A percentile compares a stretch with the other conserved stretches of the same genome.
These are phyloP conservation scores for Ogataea hybrid DNA, from an alignment of 1,139 yeast genomes.

Conservation along the genomic window DNA sequence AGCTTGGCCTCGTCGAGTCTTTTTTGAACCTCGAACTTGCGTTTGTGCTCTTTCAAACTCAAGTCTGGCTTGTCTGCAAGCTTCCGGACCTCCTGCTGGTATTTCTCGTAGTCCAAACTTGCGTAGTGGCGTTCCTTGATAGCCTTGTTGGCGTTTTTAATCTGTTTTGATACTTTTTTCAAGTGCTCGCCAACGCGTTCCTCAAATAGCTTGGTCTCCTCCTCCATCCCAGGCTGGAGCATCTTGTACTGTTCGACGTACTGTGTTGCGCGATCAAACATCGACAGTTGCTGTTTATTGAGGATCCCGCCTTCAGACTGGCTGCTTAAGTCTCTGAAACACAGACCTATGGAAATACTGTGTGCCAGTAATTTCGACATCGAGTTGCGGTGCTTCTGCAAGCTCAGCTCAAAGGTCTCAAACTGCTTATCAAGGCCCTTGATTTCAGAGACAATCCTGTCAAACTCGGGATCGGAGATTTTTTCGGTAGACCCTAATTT, in stretches of 20 bases:
- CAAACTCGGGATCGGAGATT: conserved; percentile 19
- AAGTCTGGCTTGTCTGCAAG: conserved; percentile 15
- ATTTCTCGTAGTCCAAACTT: conserved; percentile 39
- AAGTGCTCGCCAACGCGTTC: conserved; percentile 16
- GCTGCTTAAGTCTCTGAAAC: conserved; percentile 10
- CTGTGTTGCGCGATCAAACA: conserved; percentile 11
- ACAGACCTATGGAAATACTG: conserved; percentile 15
- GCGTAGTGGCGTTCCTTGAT: conserved; percentile 35
- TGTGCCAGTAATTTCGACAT: conserved; percentile 16
- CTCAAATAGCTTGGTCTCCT: conserved; percentile 15
- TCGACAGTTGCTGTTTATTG: conserved; percentile 11
- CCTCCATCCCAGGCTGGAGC: conserved; percentile 14
- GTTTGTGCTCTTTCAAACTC: conserved; percentile 29
- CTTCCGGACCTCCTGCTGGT: conserved; percentile 15
- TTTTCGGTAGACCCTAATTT: conserved; percentile 20
- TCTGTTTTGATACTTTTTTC: conserved; percentile 12
- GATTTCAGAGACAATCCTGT: conserved; percentile 16
- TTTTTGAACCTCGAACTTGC: conserved; percentile 37
- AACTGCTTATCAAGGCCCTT: conserved; percentile 19
- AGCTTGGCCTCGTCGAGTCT: conserved; percentile 33
- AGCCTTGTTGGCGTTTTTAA: conserved; percentile 33
- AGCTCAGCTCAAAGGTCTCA: conserved; percentile 19
- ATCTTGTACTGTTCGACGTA: conserved; percentile 13
- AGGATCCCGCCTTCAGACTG: conserved; percentile 8
- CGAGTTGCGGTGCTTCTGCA: conserved; percentile 23